Evolutionary conservation across 1,284 basidiomycete species (phyloP), one percentile per base, ranked within the genome.

Genomic region (Inonotus hispidus): DNA sequence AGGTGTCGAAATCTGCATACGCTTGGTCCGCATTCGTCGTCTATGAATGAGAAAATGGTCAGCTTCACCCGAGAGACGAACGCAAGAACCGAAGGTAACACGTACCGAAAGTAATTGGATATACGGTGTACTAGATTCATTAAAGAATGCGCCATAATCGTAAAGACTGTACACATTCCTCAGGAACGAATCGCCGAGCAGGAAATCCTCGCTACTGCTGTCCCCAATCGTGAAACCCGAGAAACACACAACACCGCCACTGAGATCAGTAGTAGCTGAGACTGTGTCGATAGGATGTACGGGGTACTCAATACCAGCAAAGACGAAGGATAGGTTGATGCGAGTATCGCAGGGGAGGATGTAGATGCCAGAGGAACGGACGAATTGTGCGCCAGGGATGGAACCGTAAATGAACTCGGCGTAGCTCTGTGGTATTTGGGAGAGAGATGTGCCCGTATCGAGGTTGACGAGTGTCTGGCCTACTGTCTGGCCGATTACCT

Each of bases 231-330:
- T 49, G 46, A 64, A 61, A 2, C 63, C 63, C 10, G 55, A 57
- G 50, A 41, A 64, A 23, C 63, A 64, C 29, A 61, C 23, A 23
- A 64, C 59, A 11, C 35, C 45, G 2, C 52, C 59, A 13, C n/a
- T 35, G 27, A 49, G 50, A 32, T 55, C 59, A 7, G 41, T 60
- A 13, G 59, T 61, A 11, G 63, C 63, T 4, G 47, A n/a, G 29
- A 64, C 50, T 14, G 62, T 58, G 56, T 65, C 64, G 21, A 65
- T 63, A 13, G 64, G 64, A 50, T 65, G 64, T 2, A 65, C 57
- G 19, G 64, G 62, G 56, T 50, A 63, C 27, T 49, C 58, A 4
- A 56, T 35, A 16, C 59, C 64, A 46, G 59, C 47, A 41, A 64
- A 64, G 21, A 64, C 59, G 46, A 64, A 64, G 56, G 46, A 58